Percentiles rank a stretch among this genome's conserved stretches.
phyloP scores from a whole-genome alignment of 2,329 filamentous ascomycete species.

The Ophiostoma ulmi region DNA sequence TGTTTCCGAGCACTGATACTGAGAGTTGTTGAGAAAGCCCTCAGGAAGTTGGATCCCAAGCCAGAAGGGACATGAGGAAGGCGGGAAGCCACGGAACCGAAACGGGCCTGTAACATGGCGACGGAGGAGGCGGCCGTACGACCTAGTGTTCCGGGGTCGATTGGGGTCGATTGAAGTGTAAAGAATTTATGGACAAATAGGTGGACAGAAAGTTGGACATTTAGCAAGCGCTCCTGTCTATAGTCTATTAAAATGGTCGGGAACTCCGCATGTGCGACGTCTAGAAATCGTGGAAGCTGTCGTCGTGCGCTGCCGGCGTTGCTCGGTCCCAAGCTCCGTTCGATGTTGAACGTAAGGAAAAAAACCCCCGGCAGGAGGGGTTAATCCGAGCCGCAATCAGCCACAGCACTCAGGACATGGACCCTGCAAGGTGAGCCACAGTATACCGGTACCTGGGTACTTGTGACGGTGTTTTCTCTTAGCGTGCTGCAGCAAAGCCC shows the following conservation, averaged over 20 bases:
- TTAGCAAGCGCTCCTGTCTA: neutral
- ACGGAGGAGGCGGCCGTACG: neutral
- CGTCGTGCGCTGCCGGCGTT: neutral
- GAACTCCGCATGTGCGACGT: neutral
- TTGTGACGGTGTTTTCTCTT: neutral
- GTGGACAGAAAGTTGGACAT: neutral
- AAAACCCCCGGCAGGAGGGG: constrained; percentile 8
- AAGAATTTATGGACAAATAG: neutral
- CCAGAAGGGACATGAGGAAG: constrained; percentile 21
- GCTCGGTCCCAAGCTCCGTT: neutral
- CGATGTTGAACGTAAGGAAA: neutral
- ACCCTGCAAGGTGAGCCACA: constrained; percentile 21
- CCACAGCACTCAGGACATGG: constrained; percentile 9
- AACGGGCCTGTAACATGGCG: constrained; percentile 61
- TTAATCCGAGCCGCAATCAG: constrained; percentile 20
- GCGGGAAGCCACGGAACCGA: constrained; percentile 45
- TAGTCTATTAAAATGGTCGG: neutral
- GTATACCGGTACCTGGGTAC: neutral
- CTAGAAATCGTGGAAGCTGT: neutral
- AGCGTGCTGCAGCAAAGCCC: constrained; percentile 6
- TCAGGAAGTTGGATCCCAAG: constrained; percentile 23
- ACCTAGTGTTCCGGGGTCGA: neutral
- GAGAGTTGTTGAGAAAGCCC: constrained; percentile 30
- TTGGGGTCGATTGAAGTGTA: neutral
- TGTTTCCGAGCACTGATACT: constrained; percentile 21